Evolutionary conservation across 345 rosid genomes (phyloP).

Genomic region (Eucalyptus tenuipes): DNA sequence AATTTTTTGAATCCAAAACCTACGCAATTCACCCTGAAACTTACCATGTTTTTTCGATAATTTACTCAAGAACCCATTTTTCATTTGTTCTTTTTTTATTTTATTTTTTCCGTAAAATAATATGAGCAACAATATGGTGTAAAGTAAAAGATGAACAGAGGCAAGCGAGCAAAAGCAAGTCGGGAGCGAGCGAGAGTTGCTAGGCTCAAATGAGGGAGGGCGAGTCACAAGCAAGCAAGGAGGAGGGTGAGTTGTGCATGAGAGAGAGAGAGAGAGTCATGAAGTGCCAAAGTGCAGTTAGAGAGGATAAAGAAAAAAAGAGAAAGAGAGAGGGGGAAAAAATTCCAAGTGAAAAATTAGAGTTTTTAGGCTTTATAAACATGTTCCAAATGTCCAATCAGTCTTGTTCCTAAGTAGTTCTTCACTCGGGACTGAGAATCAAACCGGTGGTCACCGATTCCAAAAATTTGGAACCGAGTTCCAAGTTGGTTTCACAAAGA

Average conservation of each 20-base stretch:
- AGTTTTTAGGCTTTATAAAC: not conserved
- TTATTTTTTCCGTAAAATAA: too few species aligned
- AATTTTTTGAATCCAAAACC: not conserved
- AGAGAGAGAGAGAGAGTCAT: too few species aligned
- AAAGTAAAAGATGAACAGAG: too few species aligned
- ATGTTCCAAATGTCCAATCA: not conserved
- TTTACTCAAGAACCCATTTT: not conserved
- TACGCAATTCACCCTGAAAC: too few species aligned
- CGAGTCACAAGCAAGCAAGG: not conserved
- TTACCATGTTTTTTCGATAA: too few species aligned
- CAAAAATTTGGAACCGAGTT: not conserved
- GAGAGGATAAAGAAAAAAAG: too few species aligned
- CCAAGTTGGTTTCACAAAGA: too few species aligned
- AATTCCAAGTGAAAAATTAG: not conserved
- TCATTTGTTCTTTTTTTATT: not conserved
- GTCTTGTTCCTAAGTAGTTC: not conserved
- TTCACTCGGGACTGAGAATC: fast-evolving
- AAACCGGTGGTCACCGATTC: not conserved
- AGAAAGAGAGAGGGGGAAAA: too few species aligned
- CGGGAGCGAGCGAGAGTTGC: not conserved
- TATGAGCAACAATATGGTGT: too few species aligned
- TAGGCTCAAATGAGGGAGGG: not conserved
- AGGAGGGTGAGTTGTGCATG: not conserved
- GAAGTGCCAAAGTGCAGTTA: too few species aligned
- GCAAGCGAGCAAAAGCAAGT: not conserved